Evolutionary conservation across 495 filamentous ascomycete genomes (phyloP), one percentile per base, ranked within the genome.

Genomic region (Penicillium lagena): DNA sequence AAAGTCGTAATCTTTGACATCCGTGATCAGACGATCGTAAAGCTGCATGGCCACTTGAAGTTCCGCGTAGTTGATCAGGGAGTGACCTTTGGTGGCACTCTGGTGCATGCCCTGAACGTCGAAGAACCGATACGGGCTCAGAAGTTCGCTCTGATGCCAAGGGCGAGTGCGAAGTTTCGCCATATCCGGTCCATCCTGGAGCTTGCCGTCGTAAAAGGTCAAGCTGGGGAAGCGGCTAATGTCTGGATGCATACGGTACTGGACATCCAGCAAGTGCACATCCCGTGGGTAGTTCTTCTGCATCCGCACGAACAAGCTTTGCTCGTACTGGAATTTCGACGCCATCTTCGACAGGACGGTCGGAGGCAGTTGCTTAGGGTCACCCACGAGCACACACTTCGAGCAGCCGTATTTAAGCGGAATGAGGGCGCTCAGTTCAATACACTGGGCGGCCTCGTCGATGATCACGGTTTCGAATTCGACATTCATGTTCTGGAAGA

Each of bases 391-490:
- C 46, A 98, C 88, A 66, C 94, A 97, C 63, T 96, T 97, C 11
- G 87, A 85, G 61, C 90, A 96, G 14, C 93, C 93, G 55, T 97
- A 98, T 64, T 98, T 98, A 22, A 98, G 76, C 7, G 93, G 93
- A 50, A 98, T 98, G 14, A 98, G 78, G 12, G 94, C 90, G 55
- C 90, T 95, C 61, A 98, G 75, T 67, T 98, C 93, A 50, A 98
- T 93, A 47, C 89, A 98, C 71, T 98, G 93, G 13, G 93, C 93
- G 2, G 93, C 93, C 73, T 98, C 93, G 55, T 98, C 93, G 55
- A 98, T 95, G 56, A 98, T 85, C 49, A 98, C 93, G 0, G 93
- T 96, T 65, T 98, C 93, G 50, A 98, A 97, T 62, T 97, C 93
- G 41, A 97, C 89, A 52, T 86, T 90, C 39, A 97, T 66, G 52